phyloP scores from a whole-genome alignment of 2,329 filamentous ascomycete species.

The Bipolaris oryzae region DNA sequence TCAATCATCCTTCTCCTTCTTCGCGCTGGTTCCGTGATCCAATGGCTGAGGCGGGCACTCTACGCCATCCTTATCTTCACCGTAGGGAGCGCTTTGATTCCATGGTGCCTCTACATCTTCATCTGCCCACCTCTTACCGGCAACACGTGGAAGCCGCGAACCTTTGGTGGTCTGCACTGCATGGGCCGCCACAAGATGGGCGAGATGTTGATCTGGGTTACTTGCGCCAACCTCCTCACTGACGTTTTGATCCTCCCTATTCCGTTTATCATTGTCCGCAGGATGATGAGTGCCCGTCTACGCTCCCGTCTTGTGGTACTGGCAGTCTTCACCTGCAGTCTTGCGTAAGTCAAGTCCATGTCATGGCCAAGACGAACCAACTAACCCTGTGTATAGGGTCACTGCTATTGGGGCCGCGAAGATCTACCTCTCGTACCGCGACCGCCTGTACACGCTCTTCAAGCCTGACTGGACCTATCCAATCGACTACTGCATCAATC shows the following conservation, averaged over 20 bases:
- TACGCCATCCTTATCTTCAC: constrained; percentile 48
- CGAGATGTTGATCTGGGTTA: constrained; percentile 49
- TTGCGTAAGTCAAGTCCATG: constrained; percentile 37
- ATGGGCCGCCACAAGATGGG: constrained; percentile 47
- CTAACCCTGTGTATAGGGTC: constrained; percentile 34
- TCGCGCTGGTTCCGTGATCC: constrained; percentile 47
- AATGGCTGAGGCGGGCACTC: constrained; percentile 46
- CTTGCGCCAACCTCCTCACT: constrained; percentile 51
- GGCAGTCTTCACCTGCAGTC: constrained; percentile 48
- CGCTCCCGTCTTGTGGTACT: constrained; percentile 48
- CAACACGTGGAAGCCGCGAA: constrained; percentile 48
- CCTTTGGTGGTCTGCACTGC: constrained; percentile 49
- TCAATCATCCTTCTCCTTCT: constrained; percentile 50
- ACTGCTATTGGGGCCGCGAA: constrained; percentile 49
- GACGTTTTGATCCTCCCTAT: constrained; percentile 51
- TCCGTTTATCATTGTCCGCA: constrained; percentile 49
- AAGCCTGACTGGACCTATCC: constrained; percentile 51
- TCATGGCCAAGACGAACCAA: neutral
- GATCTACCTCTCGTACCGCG: constrained; percentile 50
- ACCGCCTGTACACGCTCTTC: constrained; percentile 46
- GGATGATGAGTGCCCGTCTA: constrained; percentile 50
- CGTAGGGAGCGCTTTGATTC: constrained; percentile 43
- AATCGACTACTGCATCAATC: constrained; percentile 51
- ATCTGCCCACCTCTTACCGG: constrained; percentile 48
- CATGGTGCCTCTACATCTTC: constrained; percentile 49